A percentile compares a stretch with the other conserved stretches of the same genome.
Evolutionary conservation across 805 yeast genomes (phyloP).

Genomic region (Starmerella riodocensis): DNA sequence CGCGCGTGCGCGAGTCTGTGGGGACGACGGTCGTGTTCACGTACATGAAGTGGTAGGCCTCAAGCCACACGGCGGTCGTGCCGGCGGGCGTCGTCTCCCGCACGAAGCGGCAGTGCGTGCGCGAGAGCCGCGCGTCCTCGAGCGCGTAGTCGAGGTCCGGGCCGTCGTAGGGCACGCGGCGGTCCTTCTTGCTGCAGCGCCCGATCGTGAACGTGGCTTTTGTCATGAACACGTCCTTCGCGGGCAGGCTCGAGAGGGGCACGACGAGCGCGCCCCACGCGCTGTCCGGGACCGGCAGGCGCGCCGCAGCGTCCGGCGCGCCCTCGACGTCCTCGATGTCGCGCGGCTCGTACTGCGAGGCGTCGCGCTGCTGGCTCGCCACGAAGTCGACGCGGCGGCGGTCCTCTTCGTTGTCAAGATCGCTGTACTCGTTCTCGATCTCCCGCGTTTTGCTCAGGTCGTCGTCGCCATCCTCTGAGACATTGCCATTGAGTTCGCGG

Average conservation of each 20-base stretch:
- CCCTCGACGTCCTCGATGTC: conserved; percentile 19
- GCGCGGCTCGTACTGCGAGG: conserved; percentile 19
- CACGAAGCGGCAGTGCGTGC: conserved; percentile 63
- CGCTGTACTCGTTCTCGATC: no score
- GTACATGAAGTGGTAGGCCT: conserved; percentile 67
- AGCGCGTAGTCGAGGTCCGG: conserved; percentile 38
- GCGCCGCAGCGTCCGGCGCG: conserved; percentile 5
- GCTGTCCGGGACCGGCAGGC: conserved; percentile 35
- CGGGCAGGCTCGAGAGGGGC: conserved; percentile 33
- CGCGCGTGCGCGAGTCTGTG: conserved; percentile 41
- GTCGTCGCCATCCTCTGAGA: conserved; percentile 4
- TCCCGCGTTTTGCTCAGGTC: no score
- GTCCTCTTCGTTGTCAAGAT: conserved; percentile 16
- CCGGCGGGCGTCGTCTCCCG: conserved; percentile 29
- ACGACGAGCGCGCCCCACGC: conserved; percentile 52
- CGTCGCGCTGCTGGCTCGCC: conserved; percentile 14
- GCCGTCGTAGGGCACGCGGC: conserved; percentile 17
- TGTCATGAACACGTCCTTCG: conserved; percentile 42
- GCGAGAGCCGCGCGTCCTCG: conserved; percentile 66
- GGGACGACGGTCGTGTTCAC: conserved; percentile 48
- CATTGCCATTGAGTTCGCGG: background rate
- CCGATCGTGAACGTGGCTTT: conserved; percentile 67
- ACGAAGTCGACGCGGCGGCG: conserved; percentile 10
- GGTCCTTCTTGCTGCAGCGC: conserved; percentile 28
- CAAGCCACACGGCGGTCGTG: conserved; percentile 53